Conservation (phyloP, 306 rosid genomes). For the Cucumis cinereus region DNA sequence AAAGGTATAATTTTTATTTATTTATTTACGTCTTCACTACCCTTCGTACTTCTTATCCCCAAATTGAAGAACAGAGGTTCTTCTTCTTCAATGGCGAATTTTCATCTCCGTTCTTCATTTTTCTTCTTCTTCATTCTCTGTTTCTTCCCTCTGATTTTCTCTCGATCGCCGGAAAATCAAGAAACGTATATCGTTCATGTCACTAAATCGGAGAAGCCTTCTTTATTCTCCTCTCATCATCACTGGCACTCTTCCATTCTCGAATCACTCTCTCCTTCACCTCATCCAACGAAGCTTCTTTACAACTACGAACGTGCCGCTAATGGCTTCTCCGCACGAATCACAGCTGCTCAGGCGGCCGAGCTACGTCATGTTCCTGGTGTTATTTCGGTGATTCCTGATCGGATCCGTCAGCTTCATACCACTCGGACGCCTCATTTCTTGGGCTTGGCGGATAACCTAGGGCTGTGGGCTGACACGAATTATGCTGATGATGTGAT, state of each 20-base stretch:
- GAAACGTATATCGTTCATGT: slow-evolving; percentile 68
- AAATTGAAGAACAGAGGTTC: neutral
- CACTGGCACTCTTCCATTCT: slow-evolving; percentile 62
- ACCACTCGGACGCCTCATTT: slow-evolving; percentile 62
- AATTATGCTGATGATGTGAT: slow-evolving; percentile 52
- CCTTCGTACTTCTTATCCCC: neutral
- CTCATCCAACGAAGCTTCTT: slow-evolving; percentile 39
- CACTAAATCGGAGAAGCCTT: slow-evolving; percentile 37
- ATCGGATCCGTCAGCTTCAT: slow-evolving; percentile 56
- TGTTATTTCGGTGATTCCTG: slow-evolving; percentile 49
- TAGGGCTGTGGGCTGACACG: slow-evolving; percentile 51
- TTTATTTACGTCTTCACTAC: neutral
- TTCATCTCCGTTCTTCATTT: neutral
- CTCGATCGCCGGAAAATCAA: slow-evolving; percentile 22
- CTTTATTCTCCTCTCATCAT: slow-evolving; percentile 37
- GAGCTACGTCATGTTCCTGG: slow-evolving; percentile 22
- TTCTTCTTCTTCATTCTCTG: slow-evolving; percentile 9
- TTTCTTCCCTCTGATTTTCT: slow-evolving; percentile 1
- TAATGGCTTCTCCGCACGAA: slow-evolving; percentile 61
- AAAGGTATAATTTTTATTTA: neutral
- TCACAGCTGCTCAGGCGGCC: slow-evolving; percentile 35
- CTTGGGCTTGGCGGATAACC: slow-evolving; percentile 42
- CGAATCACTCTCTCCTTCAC: slow-evolving; percentile 50
- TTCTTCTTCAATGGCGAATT: slow-evolving; percentile 3
- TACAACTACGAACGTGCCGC: slow-evolving; percentile 46